phyloP scores from a whole-genome alignment of 2,329 filamentous ascomycete genomes.

The Colletotrichum gigasporum region DNA sequence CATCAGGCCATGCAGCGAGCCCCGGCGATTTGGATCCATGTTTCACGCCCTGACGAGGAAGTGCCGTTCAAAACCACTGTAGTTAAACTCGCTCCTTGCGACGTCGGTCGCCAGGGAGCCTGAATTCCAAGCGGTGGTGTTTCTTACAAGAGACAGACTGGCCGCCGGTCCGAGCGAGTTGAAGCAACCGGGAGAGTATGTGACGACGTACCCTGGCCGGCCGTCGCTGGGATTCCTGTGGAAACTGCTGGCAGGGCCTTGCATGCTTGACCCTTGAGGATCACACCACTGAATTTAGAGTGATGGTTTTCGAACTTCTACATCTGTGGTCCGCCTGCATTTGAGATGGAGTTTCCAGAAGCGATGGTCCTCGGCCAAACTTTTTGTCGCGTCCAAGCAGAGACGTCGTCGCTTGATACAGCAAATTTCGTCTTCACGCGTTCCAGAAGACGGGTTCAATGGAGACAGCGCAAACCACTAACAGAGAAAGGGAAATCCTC shows the following conservation, averaged over 20 bases:
- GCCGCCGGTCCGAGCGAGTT: not conserved
- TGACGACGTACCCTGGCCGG: not conserved
- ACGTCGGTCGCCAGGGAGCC: not conserved
- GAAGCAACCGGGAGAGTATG: not conserved
- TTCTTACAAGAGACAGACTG: not conserved
- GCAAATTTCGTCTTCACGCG: not conserved
- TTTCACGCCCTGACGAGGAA: not conserved
- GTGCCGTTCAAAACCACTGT: not conserved
- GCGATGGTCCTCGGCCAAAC: not conserved
- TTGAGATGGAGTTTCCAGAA: not conserved
- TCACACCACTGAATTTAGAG: not conserved
- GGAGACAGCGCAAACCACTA: too few relatives aligned
- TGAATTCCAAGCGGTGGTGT: not conserved
- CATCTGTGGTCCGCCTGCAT: not conserved
- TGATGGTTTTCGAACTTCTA: not conserved
- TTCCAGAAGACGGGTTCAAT: too few relatives aligned
- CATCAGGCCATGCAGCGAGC: not conserved
- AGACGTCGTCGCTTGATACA: not conserved
- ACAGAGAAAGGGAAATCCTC: too few relatives aligned
- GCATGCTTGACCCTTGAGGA: not conserved
- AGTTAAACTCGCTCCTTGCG: not conserved
- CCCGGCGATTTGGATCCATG: not conserved
- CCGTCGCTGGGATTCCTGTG: not conserved
- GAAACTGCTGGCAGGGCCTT: not conserved
- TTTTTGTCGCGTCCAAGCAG: not conserved